phyloP scores from a whole-genome alignment of 345 rosid genomes.

The Melastoma malabathricum region DNA sequence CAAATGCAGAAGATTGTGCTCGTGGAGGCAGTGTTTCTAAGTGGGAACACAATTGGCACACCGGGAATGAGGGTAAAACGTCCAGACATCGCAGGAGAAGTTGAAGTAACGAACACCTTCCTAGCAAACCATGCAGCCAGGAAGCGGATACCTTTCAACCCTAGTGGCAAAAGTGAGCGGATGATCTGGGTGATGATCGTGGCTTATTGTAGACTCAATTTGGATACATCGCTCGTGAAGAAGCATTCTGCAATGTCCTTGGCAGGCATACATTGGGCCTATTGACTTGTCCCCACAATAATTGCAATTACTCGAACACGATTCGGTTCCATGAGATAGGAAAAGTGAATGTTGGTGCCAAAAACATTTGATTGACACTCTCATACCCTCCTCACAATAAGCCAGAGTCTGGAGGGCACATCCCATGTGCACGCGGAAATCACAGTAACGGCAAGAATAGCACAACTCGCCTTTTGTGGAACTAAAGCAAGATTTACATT shows the following conservation, averaged over 20 bases:
- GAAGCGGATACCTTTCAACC: accelerated
- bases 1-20: too few relatives aligned
- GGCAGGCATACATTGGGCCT: not conserved
- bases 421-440: accelerated
- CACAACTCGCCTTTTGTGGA: not conserved
- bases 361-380: not conserved
- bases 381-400: not conserved
- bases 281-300: accelerated
- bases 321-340: accelerated
- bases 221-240: too few relatives aligned
- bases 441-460: not conserved
- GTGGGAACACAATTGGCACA: too few relatives aligned
- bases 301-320: accelerated
- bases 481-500: accelerated
- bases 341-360: not conserved
- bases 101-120: too few relatives aligned
- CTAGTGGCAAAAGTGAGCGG: too few relatives aligned
- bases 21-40: too few relatives aligned
- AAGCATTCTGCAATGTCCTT: not conserved
- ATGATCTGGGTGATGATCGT: too few relatives aligned
- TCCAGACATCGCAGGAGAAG: too few relatives aligned
- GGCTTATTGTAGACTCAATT: too few relatives aligned
- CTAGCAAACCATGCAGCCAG: too few relatives aligned
- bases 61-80: too few relatives aligned
- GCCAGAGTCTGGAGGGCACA: not conserved